Base-by-base conservation (phyloP, 1,284 basidiomycete species). In the Moesziomyces sp. region DNA sequence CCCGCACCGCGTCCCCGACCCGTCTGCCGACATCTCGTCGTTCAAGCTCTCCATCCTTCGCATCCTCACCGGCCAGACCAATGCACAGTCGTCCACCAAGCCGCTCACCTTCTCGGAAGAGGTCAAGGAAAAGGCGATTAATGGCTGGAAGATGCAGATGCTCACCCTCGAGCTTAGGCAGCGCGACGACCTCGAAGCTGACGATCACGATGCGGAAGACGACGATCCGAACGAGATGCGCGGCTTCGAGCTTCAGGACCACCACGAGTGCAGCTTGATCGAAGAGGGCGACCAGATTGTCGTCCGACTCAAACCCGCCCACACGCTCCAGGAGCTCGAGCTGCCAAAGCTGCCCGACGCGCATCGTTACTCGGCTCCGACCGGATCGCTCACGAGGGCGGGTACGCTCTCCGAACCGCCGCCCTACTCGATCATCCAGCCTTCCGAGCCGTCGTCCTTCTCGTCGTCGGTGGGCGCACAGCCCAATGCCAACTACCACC, bases 91-190 rank as follows among this genome's bases (percentile, higher is more conserved):
- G 10, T 68, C 72, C 23, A 71, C 68, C 1, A 68, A 65, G 38
- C 63, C 74, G 9, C 67, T 80, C 47, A 79, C 77, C 10, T 72
- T 67, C 69, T 78, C 76, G 6, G 81, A 84, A 50, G 71, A 80
- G 49, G 64, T 84, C 56, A 81, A 81, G 60, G 74, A 79, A 46
- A 68, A 72, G 50, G 77, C 81, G 16, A 76, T 84, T 52, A 78
- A 81, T 23, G 72, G 77, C 28, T 84, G 82, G 82, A 76, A 82
- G 40, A 77, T 80, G 58, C 68, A 77, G 50, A 78, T 80, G 76
- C 69, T 84, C 50, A 70, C 71, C 2, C 73, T 84, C n/a, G 70
- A 82, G 43, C 76, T 83, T n/a, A 59, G 74, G 18, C 82, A 84
- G 51, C 63, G 61, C 40, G 77, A 73, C 42, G 68, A 78, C 43